phyloP scores from a whole-genome alignment of 1,284 basidiomycete species.

The Agaricales sp. region DNA sequence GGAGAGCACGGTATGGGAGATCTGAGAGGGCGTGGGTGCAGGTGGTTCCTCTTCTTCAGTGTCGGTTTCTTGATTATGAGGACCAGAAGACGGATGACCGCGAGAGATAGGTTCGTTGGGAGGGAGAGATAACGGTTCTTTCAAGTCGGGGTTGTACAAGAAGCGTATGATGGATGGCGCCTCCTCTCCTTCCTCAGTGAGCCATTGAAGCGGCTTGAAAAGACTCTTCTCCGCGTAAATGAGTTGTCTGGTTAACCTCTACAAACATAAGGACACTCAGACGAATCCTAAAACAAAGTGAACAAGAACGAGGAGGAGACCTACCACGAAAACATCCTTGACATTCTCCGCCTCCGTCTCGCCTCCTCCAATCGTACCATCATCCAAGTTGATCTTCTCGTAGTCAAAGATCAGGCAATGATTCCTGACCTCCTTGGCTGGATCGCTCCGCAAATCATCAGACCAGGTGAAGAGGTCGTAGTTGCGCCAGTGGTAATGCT shows the following conservation, averaged over 20 bases:
- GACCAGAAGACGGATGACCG: background rate
- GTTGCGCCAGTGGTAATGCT: background rate
- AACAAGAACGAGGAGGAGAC: background rate
- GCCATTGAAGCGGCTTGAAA: background rate
- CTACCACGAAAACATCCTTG: background rate
- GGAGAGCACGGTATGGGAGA: background rate
- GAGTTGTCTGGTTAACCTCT: background rate
- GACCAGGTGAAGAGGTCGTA: background rate
- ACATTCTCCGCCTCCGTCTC: background rate
- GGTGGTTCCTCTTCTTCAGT: background rate
- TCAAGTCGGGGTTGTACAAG: background rate
- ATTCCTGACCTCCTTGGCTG: background rate
- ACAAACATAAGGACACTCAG: background rate
- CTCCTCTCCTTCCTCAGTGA: background rate
- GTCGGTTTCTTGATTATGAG: background rate
- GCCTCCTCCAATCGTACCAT: background rate
- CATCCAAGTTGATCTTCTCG: background rate
- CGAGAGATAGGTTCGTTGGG: no score
- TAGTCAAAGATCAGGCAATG: background rate
- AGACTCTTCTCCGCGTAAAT: background rate
- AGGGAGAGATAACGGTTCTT: no score
- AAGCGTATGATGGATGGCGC: background rate
- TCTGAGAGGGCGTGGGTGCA: no score
- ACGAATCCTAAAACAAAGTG: background rate
- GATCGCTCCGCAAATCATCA: background rate